These are phyloP conservation scores for Talaromyces pinophilus DNA, from an alignment of 2,329 filamentous ascomycete genomes.

Conservation along the genomic window DNA sequence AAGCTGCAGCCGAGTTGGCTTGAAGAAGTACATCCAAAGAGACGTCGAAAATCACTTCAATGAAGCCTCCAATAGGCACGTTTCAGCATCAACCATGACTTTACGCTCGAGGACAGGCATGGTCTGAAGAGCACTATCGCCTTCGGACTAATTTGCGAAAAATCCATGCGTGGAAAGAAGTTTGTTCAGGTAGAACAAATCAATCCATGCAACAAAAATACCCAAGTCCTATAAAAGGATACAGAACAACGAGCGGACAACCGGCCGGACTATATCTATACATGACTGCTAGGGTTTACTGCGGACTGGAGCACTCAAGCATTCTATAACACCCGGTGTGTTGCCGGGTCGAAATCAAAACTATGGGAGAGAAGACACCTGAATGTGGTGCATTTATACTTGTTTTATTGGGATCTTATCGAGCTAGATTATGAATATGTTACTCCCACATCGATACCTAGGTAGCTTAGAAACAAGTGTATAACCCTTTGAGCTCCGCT, in stretches of 20 bases:
- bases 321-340: no score
- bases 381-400: background rate
- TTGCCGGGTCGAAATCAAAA: no score
- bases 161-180: background rate
- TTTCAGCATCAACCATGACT: background rate
- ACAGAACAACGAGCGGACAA: background rate
- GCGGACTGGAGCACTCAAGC: no score
- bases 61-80: background rate
- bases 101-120: background rate
- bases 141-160: background rate
- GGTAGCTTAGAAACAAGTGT: background rate
- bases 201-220: background rate
- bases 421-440: background rate
- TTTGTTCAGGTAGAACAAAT: background rate
- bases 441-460: background rate
- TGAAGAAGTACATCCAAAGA: no score
- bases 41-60: background rate
- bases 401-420: background rate
- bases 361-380: no score
- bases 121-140: background rate
- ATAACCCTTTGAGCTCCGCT: background rate
- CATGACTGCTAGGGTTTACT: background rate
- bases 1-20: background rate
- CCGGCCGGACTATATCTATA: background rate
- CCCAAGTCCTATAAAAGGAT: background rate